Evolutionary conservation across 345 rosid species (phyloP).

Genomic region (Lagerstroemia speciosa): DNA sequence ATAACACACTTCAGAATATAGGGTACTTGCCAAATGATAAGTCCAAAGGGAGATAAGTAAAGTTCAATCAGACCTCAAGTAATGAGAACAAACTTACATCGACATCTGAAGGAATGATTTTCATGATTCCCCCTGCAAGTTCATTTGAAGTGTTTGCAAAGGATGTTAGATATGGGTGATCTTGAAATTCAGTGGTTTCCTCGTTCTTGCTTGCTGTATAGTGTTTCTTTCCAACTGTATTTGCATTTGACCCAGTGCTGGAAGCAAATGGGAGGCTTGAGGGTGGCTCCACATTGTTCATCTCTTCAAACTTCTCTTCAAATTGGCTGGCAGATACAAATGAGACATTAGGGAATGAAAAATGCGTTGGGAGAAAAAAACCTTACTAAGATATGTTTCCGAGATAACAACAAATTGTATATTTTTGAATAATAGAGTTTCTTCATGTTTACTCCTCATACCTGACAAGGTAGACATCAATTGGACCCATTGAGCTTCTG

Average conservation of each 20-base stretch:
- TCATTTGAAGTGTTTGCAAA: constrained; percentile 58
- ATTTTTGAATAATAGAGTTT: background rate
- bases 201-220: constrained; percentile 27
- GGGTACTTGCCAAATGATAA: background rate
- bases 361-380: constrained; percentile 3
- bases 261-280: constrained; percentile 42
- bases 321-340: constrained; percentile 51
- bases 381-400: constrained; percentile 3
- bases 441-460: constrained; percentile 13
- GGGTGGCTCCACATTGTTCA: constrained; percentile 46
- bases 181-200: constrained; percentile 28
- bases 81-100: constrained; percentile 44
- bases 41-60: background rate
- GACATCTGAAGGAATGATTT: constrained; percentile 68
- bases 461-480: too few relatives aligned
- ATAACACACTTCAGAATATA: background rate
- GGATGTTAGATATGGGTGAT: constrained; percentile 28
- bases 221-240: constrained; percentile 30
- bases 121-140: constrained; percentile 76
- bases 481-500: constrained; percentile 94
- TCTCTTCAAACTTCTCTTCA: constrained; percentile 80
- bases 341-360: constrained; percentile 3
- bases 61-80: background rate
- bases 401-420: background rate
- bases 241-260: constrained; percentile 52